Evolutionary conservation across 257 asterid species (phyloP).

Genomic region (Forsythia suspensa): DNA sequence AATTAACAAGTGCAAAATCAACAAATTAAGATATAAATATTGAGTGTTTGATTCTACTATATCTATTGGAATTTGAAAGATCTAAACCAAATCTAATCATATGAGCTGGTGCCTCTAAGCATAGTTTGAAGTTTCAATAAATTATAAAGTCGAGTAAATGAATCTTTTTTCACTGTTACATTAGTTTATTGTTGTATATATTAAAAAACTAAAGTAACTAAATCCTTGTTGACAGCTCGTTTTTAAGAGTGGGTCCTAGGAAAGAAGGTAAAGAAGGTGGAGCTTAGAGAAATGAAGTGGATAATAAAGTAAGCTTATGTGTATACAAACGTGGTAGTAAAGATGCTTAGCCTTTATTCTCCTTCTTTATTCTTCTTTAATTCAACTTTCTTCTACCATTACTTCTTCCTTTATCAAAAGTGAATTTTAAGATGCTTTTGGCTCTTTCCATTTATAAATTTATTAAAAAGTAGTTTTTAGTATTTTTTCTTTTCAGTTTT

Average conservation of each 20-base stretch:
- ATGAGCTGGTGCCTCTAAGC: neutral
- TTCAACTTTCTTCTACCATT: conserved; percentile 7
- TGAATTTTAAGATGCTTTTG: neutral
- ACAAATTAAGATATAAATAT: too few species aligned
- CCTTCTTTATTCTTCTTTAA: conserved; percentile 40
- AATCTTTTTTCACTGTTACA: too few species aligned
- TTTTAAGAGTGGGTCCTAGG: neutral
- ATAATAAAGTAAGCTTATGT: conserved; percentile 26
- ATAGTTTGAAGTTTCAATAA: neutral
- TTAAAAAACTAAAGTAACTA: neutral
- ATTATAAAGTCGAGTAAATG: neutral
- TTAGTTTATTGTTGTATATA: too few species aligned
- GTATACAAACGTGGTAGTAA: conserved; percentile 15
- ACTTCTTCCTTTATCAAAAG: conserved; percentile 13
- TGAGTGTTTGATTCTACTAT: too few species aligned
- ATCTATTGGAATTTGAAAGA: too few species aligned
- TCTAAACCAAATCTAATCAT: too few species aligned
- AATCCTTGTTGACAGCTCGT: neutral
- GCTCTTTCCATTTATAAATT: neutral
- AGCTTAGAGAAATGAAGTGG: neutral
- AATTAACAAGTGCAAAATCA: too few species aligned
- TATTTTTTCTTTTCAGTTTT: neutral
- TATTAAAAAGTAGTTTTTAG: neutral
- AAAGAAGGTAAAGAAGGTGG: neutral
- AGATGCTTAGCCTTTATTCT: conserved; percentile 56